Percentiles rank a stretch among this genome's conserved stretches.
Evolutionary conservation across 768 basidiomycete genomes (phyloP).

Genomic region (Russula sp.): DNA sequence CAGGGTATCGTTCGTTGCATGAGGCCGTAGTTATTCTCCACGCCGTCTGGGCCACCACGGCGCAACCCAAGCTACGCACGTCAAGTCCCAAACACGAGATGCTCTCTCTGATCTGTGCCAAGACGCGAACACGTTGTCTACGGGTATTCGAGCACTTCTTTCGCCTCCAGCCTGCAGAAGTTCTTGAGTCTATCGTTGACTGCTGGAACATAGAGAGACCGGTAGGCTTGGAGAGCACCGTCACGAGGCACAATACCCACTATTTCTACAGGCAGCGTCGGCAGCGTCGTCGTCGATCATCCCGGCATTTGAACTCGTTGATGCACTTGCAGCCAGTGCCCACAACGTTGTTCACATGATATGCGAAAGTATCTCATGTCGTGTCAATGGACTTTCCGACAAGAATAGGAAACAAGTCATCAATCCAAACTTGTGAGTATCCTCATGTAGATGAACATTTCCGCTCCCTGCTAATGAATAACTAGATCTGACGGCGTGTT

Average conservation of each 20-base stretch:
- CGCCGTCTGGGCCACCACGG: conserved; percentile 60
- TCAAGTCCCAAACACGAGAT: conserved; percentile 62
- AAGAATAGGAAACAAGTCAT: conserved; percentile 53
- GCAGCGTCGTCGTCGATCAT: conserved; percentile 25
- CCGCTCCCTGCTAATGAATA: background rate
- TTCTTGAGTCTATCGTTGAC: conserved; percentile 76
- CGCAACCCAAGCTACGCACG: conserved; percentile 41
- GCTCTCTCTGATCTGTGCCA: conserved; percentile 56
- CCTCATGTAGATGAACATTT: background rate
- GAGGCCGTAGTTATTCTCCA: conserved; percentile 79
- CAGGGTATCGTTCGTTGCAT: conserved; percentile 70
- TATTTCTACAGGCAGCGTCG: background rate
- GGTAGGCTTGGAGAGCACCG: conserved; percentile 32
- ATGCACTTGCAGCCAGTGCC: conserved; percentile 75
- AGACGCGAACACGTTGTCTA: conserved; percentile 63
- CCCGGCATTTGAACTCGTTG: conserved; percentile 74
- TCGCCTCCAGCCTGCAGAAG: conserved; percentile 70
- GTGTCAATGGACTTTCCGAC: conserved; percentile 51
- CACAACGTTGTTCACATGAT: conserved; percentile 85
- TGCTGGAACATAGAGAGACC: conserved; percentile 65
- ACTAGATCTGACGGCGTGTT: conserved; percentile 60
- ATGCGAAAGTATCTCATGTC: conserved; percentile 71
- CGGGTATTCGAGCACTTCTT: conserved; percentile 84
- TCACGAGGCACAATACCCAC: conserved; percentile 13
- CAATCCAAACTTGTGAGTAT: conserved; percentile 61